These are phyloP conservation scores for Nicotiana knightiana DNA, from an alignment of 257 asterid species.

Conservation along the genomic window DNA sequence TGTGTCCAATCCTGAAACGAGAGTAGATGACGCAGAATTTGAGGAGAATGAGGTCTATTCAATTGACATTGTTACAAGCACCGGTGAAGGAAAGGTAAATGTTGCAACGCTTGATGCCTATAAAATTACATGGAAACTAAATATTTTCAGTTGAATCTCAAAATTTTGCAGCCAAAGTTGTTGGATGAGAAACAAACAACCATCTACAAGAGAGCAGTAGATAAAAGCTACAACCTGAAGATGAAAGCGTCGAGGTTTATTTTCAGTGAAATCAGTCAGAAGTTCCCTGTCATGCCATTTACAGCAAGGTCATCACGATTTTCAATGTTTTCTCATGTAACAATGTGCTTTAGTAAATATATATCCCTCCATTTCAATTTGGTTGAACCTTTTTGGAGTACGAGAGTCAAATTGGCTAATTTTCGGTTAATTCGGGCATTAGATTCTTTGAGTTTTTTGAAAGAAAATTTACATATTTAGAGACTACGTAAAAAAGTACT, in stretches of 20 bases:
- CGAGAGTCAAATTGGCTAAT: too few relatives aligned
- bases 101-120: background rate
- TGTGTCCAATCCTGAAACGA: conserved; percentile 66
- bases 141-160: background rate
- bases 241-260: conserved; percentile 92
- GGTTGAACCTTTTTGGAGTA: too few relatives aligned
- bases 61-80: conserved; percentile 78
- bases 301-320: conserved; percentile 45
- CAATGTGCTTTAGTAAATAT: background rate
- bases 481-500: too few relatives aligned
- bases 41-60: conserved; percentile 82
- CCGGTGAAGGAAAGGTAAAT: conserved; percentile 92
- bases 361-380: too few relatives aligned
- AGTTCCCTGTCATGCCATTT: conserved; percentile 74
- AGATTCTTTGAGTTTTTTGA: too few relatives aligned
- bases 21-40: conserved; percentile 90
- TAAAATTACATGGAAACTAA: background rate
- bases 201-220: conserved; percentile 94
- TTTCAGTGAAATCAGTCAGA: conserved; percentile 83
- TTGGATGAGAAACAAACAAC: conserved; percentile 96
- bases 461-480: too few relatives aligned
- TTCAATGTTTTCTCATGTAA: background rate
- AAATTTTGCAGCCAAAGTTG: conserved; percentile 47
- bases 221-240: conserved; percentile 72
- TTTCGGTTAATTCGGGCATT: too few relatives aligned